These are phyloP conservation scores for Colletotrichum sublineola DNA, from an alignment of 2,329 filamentous ascomycete genomes.

Conservation along the genomic window DNA sequence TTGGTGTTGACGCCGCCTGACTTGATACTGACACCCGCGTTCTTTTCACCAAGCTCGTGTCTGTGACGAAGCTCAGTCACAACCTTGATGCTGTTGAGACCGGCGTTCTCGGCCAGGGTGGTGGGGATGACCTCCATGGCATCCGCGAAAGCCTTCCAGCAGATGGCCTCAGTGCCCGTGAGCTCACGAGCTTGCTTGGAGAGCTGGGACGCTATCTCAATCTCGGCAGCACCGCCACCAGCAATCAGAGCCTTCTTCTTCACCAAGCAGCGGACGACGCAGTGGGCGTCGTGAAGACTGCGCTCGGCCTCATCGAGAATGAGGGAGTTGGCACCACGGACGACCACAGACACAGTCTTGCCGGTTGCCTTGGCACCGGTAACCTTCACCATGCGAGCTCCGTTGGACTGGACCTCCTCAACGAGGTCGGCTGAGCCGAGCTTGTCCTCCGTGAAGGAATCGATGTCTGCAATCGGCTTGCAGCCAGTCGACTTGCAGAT, in stretches of 20 bases:
- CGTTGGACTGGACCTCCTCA: slow-evolving; percentile 89
- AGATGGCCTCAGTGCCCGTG: slow-evolving; percentile 94
- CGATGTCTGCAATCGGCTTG: slow-evolving; percentile 98
- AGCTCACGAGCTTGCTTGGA: slow-evolving; percentile 85
- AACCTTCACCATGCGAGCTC: slow-evolving; percentile 93
- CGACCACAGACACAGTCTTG: slow-evolving; percentile 95
- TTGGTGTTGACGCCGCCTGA: slow-evolving; percentile 96
- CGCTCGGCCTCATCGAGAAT: slow-evolving; percentile 98
- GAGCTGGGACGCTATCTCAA: slow-evolving; percentile 92
- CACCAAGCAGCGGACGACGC: slow-evolving; percentile 95
- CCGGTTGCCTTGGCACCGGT: slow-evolving; percentile 87
- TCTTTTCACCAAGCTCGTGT: slow-evolving; percentile 94
- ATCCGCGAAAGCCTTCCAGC: slow-evolving; percentile 99
- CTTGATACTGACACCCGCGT: slow-evolving; percentile 98
- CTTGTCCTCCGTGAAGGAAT: slow-evolving; percentile 99
- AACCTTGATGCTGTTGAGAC: slow-evolving; percentile 98
- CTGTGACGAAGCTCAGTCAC: slow-evolving; percentile 95
- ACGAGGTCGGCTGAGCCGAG: slow-evolving; percentile 93
- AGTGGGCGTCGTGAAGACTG: slow-evolving; percentile 95
- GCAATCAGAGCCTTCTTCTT: slow-evolving; percentile 99
- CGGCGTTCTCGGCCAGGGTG: slow-evolving; percentile 96
- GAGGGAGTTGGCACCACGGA: slow-evolving; percentile 91
- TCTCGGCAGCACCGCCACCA: slow-evolving; percentile 95
- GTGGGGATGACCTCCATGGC: slow-evolving; percentile 98
- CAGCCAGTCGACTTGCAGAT: slow-evolving; percentile 99